A percentile compares a stretch with the other conserved stretches of the same genome.
These are phyloP conservation scores for Magnolia officinalis DNA, from an alignment of 164 flowering plant genomes.

Conservation along the genomic window DNA sequence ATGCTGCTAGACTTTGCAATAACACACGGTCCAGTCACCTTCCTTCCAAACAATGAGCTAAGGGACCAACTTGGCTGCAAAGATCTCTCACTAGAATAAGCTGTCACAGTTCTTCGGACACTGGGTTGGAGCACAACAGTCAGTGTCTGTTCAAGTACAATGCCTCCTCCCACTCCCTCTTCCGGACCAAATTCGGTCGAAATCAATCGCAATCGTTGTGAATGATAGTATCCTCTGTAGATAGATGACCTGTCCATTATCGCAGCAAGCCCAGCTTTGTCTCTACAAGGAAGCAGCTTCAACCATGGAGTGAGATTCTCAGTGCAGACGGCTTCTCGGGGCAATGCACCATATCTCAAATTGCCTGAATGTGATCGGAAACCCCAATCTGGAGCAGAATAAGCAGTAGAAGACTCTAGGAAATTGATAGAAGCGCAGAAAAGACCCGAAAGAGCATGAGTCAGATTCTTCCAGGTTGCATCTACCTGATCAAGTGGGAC, in stretches of 20 bases:
- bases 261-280: conserved; percentile 86
- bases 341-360: conserved; percentile 85
- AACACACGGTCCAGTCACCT: conserved; percentile 53
- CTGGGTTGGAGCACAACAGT: conserved; percentile 85
- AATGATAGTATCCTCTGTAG: conserved; percentile 87
- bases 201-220: conserved; percentile 68
- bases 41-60: conserved; percentile 76
- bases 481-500: conserved; percentile 73
- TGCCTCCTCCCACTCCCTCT: conserved; percentile 37
- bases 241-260: conserved; percentile 88
- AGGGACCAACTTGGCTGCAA: conserved; percentile 82
- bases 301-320: conserved; percentile 98
- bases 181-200: conserved; percentile 41
- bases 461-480: conserved; percentile 84
- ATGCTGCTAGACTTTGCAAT: conserved; percentile 78
- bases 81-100: conserved; percentile 24
- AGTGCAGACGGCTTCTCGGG: conserved; percentile 98
- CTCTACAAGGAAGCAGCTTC: conserved; percentile 97
- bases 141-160: conserved; percentile 73
- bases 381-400: conserved; percentile 73
- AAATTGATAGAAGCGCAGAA: conserved; percentile 96
- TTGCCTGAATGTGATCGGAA: conserved; percentile 45
- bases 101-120: conserved; percentile 16
- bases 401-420: conserved; percentile 75
- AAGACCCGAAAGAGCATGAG: conserved; percentile 91